A percentile compares a stretch with the other conserved stretches of the same genome.
These are phyloP conservation scores for Leptographium lundbergii DNA, from an alignment of 2,329 filamentous ascomycete species.

Conservation along the genomic window DNA sequence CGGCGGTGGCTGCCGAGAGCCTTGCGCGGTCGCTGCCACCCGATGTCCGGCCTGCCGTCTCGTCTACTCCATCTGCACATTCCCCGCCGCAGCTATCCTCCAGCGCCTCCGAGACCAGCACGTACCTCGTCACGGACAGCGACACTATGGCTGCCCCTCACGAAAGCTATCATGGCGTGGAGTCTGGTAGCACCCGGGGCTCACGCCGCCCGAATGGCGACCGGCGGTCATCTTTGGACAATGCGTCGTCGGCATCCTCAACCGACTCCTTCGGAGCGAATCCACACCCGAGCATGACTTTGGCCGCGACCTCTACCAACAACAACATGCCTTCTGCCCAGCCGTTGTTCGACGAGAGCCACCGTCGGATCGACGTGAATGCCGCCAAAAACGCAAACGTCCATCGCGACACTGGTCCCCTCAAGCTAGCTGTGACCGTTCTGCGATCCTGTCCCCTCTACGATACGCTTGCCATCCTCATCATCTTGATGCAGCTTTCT, in stretches of 20 bases:
- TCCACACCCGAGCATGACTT: not conserved
- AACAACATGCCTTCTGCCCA: slow-evolving; percentile 11
- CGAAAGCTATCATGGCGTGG: not conserved
- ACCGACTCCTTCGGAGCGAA: not conserved
- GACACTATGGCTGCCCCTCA: not conserved
- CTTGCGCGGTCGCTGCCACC: slow-evolving; percentile 1
- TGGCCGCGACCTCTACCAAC: not conserved
- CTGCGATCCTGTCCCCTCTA: slow-evolving; percentile 80
- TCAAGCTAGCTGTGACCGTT: slow-evolving; percentile 74
- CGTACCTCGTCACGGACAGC: not conserved
- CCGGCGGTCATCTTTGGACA: not conserved
- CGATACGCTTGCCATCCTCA: slow-evolving; percentile 93
- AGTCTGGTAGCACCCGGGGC: not conserved
- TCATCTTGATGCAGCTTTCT: slow-evolving; percentile 85
- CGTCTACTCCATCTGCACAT: not conserved
- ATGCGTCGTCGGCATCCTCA: not conserved
- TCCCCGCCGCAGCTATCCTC: not conserved
- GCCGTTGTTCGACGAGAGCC: slow-evolving; percentile 30
- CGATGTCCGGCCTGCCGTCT: not conserved
- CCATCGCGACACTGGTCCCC: slow-evolving; percentile 57
- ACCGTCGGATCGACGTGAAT: slow-evolving; percentile 59
- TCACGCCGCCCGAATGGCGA: not conserved
- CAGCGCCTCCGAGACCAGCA: not conserved
- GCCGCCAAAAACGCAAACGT: slow-evolving; percentile 52
- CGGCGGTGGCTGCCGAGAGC: slow-evolving; percentile 19